Percentiles rank a stretch among this genome's conserved stretches.
phyloP scores from a whole-genome alignment of 2,329 filamentous ascomycete species.

The Pseudogymnoascus sp. region DNA sequence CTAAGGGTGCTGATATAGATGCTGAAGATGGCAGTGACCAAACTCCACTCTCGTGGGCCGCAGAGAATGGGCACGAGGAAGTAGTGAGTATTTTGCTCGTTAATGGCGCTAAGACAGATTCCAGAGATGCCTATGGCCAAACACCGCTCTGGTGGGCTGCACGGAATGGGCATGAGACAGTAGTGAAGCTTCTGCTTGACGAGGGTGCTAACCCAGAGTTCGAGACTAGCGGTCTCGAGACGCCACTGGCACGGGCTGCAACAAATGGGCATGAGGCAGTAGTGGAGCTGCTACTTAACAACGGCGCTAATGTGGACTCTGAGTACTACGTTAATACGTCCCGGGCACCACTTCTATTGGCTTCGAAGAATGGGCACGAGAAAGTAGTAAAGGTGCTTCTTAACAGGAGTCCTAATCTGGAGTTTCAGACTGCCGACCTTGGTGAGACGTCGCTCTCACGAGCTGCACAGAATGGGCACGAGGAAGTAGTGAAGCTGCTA shows the following conservation, averaged over 20 bases:
- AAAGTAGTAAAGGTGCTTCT: constrained; percentile 19
- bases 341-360: too few species aligned
- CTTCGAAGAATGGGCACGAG: constrained; percentile 14
- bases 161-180: background rate
- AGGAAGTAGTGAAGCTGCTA: constrained; percentile 17
- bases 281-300: background rate
- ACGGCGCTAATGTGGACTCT: background rate
- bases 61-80: background rate
- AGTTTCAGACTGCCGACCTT: too few species aligned
- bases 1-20: background rate
- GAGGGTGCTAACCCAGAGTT: constrained; percentile 12
- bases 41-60: background rate
- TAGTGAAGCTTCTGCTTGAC: constrained; percentile 34
- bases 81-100: background rate
- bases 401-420: constrained; percentile 15
- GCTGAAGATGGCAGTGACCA: background rate
- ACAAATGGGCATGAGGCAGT: constrained; percentile 2
- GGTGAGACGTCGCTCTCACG: constrained; percentile 12
- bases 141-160: background rate
- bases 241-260: background rate
- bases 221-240: background rate
- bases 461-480: constrained; percentile 13
- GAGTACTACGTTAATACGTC: too few species aligned
- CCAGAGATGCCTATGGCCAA: rapidly evolving
- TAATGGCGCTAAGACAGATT: background rate